phyloP scores from a whole-genome alignment of 257 asterid species.

The Solanum chilense region DNA sequence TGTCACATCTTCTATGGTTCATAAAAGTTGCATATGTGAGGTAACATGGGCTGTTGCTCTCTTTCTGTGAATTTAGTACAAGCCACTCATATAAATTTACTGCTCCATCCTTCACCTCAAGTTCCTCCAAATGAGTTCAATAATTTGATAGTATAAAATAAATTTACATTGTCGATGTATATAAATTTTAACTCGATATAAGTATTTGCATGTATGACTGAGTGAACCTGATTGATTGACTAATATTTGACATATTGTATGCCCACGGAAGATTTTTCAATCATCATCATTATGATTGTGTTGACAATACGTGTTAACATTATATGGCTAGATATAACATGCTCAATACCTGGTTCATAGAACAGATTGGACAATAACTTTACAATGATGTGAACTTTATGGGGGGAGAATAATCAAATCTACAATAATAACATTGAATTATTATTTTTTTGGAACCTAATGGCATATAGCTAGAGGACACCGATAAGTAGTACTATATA shows the following conservation, averaged over 20 bases:
- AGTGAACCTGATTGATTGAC: not conserved
- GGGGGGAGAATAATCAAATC: not conserved
- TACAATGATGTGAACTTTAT: not conserved
- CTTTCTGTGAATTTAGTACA: not conserved
- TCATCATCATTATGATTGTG: not conserved
- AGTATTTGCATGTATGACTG: not conserved
- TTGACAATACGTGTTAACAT: not conserved
- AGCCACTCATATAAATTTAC: not conserved
- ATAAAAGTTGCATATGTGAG: not conserved
- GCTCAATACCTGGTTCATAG: not conserved
- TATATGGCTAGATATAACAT: not conserved
- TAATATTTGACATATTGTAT: not conserved
- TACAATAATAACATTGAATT: not conserved
- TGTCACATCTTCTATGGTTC: not conserved
- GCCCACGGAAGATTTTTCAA: not conserved
- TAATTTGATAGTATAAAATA: not conserved
- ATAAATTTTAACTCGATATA: too few species aligned
- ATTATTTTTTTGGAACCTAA: not conserved
- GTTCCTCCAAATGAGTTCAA: not conserved
- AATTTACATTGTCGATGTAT: not conserved
- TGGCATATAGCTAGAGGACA: not conserved
- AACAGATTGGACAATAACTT: not conserved
- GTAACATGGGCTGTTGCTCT: not conserved
- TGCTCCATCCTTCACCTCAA: not conserved
- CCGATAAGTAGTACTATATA: not conserved